Evolutionary conservation across 371 early-diverging fungal species (phyloP).

Genomic region (Mortierella sp.): DNA sequence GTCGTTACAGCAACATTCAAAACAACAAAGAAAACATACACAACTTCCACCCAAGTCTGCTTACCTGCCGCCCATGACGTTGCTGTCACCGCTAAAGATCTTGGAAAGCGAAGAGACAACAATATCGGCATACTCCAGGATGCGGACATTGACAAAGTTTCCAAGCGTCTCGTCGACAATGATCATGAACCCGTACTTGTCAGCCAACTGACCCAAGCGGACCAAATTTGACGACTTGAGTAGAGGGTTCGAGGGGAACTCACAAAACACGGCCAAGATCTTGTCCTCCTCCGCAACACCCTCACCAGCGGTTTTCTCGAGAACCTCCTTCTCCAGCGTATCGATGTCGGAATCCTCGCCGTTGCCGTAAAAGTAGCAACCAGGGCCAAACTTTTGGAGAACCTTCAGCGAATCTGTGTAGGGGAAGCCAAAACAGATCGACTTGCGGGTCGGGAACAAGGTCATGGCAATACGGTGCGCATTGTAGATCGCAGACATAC

Average conservation of each 20-base stretch:
- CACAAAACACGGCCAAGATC: slow-evolving; percentile 88
- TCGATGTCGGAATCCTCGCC: slow-evolving; percentile 84
- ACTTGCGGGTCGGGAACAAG: slow-evolving; percentile 68
- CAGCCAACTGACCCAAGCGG: slow-evolving; percentile 81
- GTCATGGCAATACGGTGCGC: slow-evolving; percentile 77
- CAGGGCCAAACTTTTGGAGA: slow-evolving; percentile 92
- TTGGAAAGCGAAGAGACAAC: slow-evolving; percentile 95
- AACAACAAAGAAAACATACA: too few species aligned
- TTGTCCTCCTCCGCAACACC: slow-evolving; percentile 64
- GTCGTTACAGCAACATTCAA: neutral
- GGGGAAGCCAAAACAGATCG: slow-evolving; percentile 95
- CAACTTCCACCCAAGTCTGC: neutral
- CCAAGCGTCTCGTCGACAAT: slow-evolving; percentile 97
- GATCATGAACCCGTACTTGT: slow-evolving; percentile 81
- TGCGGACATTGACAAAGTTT: slow-evolving; percentile 89
- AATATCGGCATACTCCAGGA: slow-evolving; percentile 85
- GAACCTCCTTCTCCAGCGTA: slow-evolving; percentile 71
- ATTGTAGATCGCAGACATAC: slow-evolving; percentile 95
- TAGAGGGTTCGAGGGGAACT: slow-evolving; percentile 95
- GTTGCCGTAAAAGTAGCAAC: slow-evolving; percentile 87
- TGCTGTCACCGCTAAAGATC: slow-evolving; percentile 93
- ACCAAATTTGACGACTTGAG: slow-evolving; percentile 85
- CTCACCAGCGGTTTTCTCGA: slow-evolving; percentile 32
- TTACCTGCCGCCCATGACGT: slow-evolving; percentile 97
- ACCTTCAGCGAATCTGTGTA: slow-evolving; percentile 97